Evolutionary conservation across 73 alveolate genomes (phyloP).

Genomic region (Paramecium sonneborni): DNA sequence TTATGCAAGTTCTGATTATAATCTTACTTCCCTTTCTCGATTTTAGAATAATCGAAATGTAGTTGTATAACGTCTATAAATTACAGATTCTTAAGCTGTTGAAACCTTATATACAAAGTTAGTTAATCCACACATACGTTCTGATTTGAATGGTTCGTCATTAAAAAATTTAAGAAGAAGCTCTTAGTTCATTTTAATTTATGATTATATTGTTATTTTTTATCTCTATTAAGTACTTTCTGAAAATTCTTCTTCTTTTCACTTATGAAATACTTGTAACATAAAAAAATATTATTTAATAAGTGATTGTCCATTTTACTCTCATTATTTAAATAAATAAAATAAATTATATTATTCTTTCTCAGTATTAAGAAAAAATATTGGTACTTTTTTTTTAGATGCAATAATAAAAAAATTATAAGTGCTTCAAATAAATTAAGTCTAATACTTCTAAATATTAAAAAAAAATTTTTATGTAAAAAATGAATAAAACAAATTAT

Average conservation of each 20-base stretch:
- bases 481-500: no score
- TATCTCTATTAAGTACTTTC: no score
- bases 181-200: slow-evolving; percentile 4
- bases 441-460: not conserved
- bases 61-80: slow-evolving; percentile 3
- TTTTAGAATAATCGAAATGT: not conserved
- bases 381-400: no score
- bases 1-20: not conserved
- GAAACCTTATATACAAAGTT: slow-evolving; percentile 38
- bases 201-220: not conserved
- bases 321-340: no score
- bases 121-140: slow-evolving; percentile 33
- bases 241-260: not conserved
- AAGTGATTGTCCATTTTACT: no score
- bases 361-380: no score
- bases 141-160: slow-evolving; percentile 16
- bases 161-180: not conserved
- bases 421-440: not conserved
- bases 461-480: not conserved
- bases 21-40: slow-evolving; percentile 7
- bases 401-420: no score
- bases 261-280: no score
- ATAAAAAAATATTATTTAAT: no score
- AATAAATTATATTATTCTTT: no score
- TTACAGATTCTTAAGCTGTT: not conserved